Evolutionary conservation across 2,329 filamentous ascomycete species (phyloP), one percentile per base, ranked within the genome.

Genomic region (Fusarium sororula): DNA sequence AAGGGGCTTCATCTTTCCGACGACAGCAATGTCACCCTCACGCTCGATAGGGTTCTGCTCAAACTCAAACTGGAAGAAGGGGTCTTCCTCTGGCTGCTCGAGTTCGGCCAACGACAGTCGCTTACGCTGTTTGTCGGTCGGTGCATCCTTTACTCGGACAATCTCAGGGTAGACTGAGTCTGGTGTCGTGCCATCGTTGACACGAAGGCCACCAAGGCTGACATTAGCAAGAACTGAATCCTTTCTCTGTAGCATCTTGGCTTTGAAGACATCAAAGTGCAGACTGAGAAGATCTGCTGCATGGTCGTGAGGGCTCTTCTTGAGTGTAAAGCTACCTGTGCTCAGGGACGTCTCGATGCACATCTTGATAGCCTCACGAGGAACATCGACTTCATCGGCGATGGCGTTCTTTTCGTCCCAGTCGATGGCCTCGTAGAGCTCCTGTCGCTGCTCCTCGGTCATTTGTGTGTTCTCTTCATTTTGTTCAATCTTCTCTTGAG

Each of bases 321-420:
- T 95, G 39, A 99, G 86, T 0, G 96, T 98, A 79, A 99, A 98
- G 83, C 96, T 98, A 67, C 96, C 96, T 1, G 96, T 98, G 72
- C 94, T 93, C n/a, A 99, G 90, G 63, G 94, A 96, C 56, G 96
- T 92, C 80, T 98, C 95, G 55, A 99, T 86, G 80, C 98, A 94
- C 81, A 98, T 87, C 83, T 98, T 98, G 78, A 99, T 88, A 15
- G 94, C 94, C 77, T 99, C 96, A 61, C 94, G 90, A 0, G 97
- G 97, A 38, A 95, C 87, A 76, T 99, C 96, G 7, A 99, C 92
- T 47, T 93, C 92, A 75, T 98, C 95, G 0, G 94, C 88, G 44
- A 99, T 88, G 5, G 93, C 94, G 68, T 95, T 92, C 85, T 98
- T 98, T 83, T 99, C 96, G 72, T 99, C 94, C 92, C 96, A 99